Conservation (phyloP, 2,329 filamentous ascomycete genomes). For the Capronia coronata region DNA sequence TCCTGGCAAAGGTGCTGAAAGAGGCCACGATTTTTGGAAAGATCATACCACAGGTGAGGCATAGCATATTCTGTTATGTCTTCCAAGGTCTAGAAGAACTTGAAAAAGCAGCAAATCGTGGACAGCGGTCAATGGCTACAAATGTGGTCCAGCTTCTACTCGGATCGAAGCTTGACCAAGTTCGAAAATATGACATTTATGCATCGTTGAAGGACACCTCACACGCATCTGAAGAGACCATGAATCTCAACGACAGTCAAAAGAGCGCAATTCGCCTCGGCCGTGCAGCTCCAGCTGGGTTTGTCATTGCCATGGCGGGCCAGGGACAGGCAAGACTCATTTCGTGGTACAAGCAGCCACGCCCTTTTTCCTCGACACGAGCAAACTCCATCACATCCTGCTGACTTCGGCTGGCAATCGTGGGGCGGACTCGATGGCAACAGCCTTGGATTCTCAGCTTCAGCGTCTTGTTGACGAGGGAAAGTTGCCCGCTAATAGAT, state of each 20-base stretch:
- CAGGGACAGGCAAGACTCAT: constrained; percentile 15
- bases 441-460: not conserved
- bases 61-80: constrained; percentile 5
- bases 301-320: constrained; percentile 15
- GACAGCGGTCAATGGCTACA: not conserved
- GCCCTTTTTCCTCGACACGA: constrained; percentile 7
- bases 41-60: not conserved
- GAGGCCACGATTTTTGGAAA: not conserved
- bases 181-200: constrained; percentile 5
- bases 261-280: constrained; percentile 6
- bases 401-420: constrained; percentile 9
- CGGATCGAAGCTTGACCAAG: not conserved
- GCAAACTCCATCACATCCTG: constrained; percentile 1
- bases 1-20: not conserved
- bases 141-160: not conserved
- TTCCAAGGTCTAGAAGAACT: not conserved
- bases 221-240: constrained; percentile 1
- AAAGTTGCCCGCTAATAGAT: no score
- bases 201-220: not conserved
- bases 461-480: no score
- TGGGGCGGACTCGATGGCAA: constrained; percentile 10
- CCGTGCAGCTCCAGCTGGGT: constrained; percentile 7
- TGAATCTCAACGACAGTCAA: constrained; percentile 16
- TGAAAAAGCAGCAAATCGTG: no score
- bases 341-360: constrained; percentile 11